These are phyloP conservation scores for Aspergillus quadricinctus DNA, from an alignment of 2,329 filamentous ascomycete genomes.

Conservation along the genomic window DNA sequence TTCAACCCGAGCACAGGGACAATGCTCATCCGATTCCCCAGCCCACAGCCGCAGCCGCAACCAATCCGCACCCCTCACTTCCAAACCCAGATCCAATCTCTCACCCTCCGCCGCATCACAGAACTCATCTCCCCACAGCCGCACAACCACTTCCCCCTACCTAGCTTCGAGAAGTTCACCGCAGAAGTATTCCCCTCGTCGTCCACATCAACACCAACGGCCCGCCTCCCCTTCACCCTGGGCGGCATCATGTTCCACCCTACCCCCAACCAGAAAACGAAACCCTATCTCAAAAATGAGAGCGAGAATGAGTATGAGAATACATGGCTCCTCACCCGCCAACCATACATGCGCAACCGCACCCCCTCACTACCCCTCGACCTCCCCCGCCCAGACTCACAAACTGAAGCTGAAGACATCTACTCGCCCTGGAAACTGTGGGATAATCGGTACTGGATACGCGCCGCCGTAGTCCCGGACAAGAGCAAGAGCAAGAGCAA, in stretches of 20 bases:
- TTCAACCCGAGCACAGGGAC: conserved; percentile 33
- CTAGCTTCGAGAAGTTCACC: conserved; percentile 40
- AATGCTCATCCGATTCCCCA: conserved; percentile 27
- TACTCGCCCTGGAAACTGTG: conserved; percentile 41
- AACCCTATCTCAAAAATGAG: neutral
- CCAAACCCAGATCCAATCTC: conserved; percentile 32
- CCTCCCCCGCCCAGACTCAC: conserved; percentile 9
- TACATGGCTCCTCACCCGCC: conserved; percentile 36
- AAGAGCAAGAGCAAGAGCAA: too few relatives aligned
- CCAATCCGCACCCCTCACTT: neutral
- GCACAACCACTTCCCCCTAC: conserved; percentile 38
- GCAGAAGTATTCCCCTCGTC: conserved; percentile 37
- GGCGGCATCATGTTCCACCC: conserved; percentile 48
- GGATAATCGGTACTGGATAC: conserved; percentile 56
- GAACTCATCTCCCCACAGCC: conserved; percentile 46
- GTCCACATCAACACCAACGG: neutral
- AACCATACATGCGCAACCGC: conserved; percentile 31
- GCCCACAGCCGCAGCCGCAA: neutral
- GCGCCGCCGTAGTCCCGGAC: conserved; percentile 33
- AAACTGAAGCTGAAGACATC: neutral
- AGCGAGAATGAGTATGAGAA: conserved; percentile 11
- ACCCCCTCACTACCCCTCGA: conserved; percentile 18
- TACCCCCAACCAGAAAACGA: neutral
- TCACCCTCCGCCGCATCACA: conserved; percentile 46
- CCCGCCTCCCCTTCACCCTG: conserved; percentile 43